A percentile compares a stretch with the other conserved stretches of the same genome.
Conservation (phyloP, 106 monocot species). For the Xerophyta viscosa region DNA sequence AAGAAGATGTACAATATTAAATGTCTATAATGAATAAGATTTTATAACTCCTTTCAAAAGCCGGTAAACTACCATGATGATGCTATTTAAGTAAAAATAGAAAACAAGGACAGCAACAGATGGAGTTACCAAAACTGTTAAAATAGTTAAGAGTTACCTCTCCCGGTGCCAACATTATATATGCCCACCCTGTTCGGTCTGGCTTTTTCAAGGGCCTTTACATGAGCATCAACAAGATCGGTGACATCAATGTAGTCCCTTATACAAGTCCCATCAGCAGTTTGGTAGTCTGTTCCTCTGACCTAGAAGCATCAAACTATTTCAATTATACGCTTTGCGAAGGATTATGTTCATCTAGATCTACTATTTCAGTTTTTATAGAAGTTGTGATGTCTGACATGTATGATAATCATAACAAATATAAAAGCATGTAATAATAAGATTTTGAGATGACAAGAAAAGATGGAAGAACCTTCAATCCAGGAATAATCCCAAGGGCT, state of each 20-base stretch:
- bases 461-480: conserved; percentile 5
- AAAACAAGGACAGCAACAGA: not conserved
- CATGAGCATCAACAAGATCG: conserved; percentile 16
- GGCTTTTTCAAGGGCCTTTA: conserved; percentile 7
- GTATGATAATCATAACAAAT: no score
- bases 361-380: no score
- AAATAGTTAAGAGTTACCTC: conserved; percentile 2
- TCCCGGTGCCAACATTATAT: conserved; percentile 12
- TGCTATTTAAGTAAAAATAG: no score
- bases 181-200: conserved; percentile 9
- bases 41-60: no score
- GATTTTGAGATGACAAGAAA: not conserved
- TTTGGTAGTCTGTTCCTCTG: conserved; percentile 11
- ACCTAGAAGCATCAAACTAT: conserved; percentile 2
- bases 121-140: not conserved
- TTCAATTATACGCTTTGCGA: no score
- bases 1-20: no score
- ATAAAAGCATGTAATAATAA: not conserved
- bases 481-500: conserved; percentile 10
- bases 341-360: no score
- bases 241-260: conserved; percentile 16
- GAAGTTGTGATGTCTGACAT: no score
- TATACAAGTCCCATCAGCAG: conserved; percentile 15
- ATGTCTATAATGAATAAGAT: no score
- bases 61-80: no score